Evolutionary conservation across 2,329 filamentous ascomycete genomes (phyloP), one percentile per base, ranked within the genome.

Genomic region (Trichoderma semiorbis): DNA sequence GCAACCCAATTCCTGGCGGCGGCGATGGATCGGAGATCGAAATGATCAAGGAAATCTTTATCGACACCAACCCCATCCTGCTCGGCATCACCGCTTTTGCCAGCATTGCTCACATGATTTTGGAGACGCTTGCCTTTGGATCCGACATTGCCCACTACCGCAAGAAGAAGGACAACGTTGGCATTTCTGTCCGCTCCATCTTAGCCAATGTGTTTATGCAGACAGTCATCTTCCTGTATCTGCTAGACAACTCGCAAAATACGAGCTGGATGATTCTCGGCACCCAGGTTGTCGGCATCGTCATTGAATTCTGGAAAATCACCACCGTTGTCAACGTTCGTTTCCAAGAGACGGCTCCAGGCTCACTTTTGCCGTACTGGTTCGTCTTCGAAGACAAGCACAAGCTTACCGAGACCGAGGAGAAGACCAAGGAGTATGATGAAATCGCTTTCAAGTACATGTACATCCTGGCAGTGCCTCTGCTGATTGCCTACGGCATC

Each of bases 241-340:
- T 99, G 34, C 85, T 99, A 77, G 96, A 99, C 84, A 98, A 99
- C 85, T 97, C 94, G 75, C 94, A 98, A 72, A 97, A 96, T 81
- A 99, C 96, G 0, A 97, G 93, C 75, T 99, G 95, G 95, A 98
- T 99, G 94, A 98, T 99, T 77, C 86, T 99, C 24, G 94, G 95
- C 65, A 92, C 93, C 12, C 96, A 99, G 84, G 96, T 92, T 24
- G 90, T 97, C 74, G 94, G 95, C 65, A 90, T 90, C 70, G 69
- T 90, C 58, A 89, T 90, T 75, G 88, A 90, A 79, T 82, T 90
- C 73, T 99, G 96, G 96, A 99, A 99, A 83, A 91, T 99, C 77
- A 99, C 96, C 11, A 98, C 97, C 66, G 90, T 95, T 0, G 96
- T 98, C 77, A 90, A 99, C 78, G 93, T 99, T 71, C 91, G 94